These are phyloP conservation scores for Trichoderma virens DNA, from an alignment of 495 filamentous ascomycete species.

Conservation along the genomic window DNA sequence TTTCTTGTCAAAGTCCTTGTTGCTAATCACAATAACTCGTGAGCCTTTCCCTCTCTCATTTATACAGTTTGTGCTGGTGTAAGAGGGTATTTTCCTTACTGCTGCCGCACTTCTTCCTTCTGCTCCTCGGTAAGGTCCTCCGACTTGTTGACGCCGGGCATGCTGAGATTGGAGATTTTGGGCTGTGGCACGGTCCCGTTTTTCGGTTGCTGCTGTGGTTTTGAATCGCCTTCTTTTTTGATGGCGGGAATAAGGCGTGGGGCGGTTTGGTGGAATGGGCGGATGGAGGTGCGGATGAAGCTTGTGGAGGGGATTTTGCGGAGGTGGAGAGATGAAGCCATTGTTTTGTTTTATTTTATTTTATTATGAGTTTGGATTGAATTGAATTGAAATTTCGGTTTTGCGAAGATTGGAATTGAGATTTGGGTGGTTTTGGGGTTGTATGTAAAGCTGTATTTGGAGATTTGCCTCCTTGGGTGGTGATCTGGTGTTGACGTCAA, in stretches of 20 bases:
- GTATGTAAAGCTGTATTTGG: too few relatives aligned
- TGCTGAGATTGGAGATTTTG: conserved; percentile 36
- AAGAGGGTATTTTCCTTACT: background rate
- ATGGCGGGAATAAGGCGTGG: background rate
- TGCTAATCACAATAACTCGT: conserved; percentile 27
- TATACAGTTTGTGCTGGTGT: background rate
- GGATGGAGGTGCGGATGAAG: background rate
- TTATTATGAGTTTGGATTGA: background rate
- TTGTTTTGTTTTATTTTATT: background rate
- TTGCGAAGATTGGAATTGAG: too few relatives aligned
- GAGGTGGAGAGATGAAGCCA: background rate
- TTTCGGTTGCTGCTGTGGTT: background rate
- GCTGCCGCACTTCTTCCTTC: conserved; percentile 33
- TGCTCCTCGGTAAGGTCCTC: conserved; percentile 36
- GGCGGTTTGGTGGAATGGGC: background rate
- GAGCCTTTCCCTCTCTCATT: background rate
- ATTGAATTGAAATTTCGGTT: background rate
- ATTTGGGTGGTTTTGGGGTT: too few relatives aligned
- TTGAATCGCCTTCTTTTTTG: background rate
- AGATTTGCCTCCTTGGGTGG: background rate
- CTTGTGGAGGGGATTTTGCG: background rate
- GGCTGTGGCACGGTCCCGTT: conserved; percentile 29
- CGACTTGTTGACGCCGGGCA: conserved; percentile 21
- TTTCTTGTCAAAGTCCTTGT: conserved; percentile 41
- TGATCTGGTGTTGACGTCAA: conserved; percentile 4